These are phyloP conservation scores for Bruguiera sexangula DNA, from an alignment of 345 rosid species.

Conservation along the genomic window DNA sequence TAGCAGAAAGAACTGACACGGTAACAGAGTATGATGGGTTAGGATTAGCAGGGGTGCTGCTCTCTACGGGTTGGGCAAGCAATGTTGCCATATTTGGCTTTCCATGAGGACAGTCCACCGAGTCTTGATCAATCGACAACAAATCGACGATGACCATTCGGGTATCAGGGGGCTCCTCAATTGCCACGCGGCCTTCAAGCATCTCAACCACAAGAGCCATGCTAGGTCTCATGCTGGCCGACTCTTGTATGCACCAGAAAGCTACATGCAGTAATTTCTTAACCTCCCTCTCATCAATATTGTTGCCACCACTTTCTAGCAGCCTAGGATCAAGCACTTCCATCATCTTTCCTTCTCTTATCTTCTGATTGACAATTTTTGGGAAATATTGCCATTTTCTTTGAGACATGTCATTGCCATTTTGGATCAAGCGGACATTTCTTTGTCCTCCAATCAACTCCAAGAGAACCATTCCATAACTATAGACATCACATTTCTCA, in stretches of 20 bases:
- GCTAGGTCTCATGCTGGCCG: slow-evolving; percentile 55
- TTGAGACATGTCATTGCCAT: slow-evolving; percentile 29
- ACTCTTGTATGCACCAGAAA: slow-evolving; percentile 89
- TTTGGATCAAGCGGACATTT: slow-evolving; percentile 37
- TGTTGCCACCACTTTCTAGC: slow-evolving; percentile 29
- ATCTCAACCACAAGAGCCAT: slow-evolving; percentile 70
- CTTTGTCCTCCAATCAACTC: slow-evolving; percentile 26
- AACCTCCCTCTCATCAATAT: slow-evolving; percentile 53
- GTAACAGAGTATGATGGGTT: slow-evolving; percentile 37
- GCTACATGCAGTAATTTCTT: slow-evolving; percentile 56
- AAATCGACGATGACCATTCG: slow-evolving; percentile 65
- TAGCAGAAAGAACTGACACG: slow-evolving; percentile 57
- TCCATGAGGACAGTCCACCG: not conserved
- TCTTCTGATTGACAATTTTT: slow-evolving; percentile 52
- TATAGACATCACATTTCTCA: slow-evolving; percentile 28
- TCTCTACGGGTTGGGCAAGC: slow-evolving; percentile 15
- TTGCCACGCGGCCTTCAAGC: slow-evolving; percentile 65
- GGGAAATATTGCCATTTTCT: slow-evolving; percentile 69
- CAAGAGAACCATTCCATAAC: slow-evolving; percentile 29
- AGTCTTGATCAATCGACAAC: slow-evolving; percentile 46
- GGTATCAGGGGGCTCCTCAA: slow-evolving; percentile 70
- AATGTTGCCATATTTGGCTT: slow-evolving; percentile 20
- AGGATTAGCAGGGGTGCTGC: slow-evolving; percentile 10
- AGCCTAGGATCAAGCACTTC: slow-evolving; percentile 67
- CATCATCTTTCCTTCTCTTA: slow-evolving; percentile 59